A percentile compares a stretch with the other conserved stretches of the same genome.
These are phyloP conservation scores for Microdochium paspali DNA, from an alignment of 2,329 filamentous ascomycete genomes.

Conservation along the genomic window DNA sequence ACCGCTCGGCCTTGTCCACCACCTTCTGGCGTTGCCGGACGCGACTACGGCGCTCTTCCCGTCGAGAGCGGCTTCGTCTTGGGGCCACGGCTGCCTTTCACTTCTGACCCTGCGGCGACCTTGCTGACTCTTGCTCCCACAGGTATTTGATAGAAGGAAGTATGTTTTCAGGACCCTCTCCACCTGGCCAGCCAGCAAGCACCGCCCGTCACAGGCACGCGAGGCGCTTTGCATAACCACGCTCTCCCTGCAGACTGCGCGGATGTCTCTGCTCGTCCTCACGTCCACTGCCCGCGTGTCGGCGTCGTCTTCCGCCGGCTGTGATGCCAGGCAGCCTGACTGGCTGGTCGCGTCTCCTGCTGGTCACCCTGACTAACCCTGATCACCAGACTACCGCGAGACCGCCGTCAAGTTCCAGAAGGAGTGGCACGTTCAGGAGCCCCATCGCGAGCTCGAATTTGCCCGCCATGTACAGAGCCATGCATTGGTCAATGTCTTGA, in stretches of 20 bases:
- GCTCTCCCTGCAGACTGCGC: background rate
- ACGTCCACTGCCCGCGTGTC: background rate
- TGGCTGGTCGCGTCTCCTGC: slow-evolving; percentile 4
- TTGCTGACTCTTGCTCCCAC: slow-evolving; percentile 6
- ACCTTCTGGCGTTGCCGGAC: background rate
- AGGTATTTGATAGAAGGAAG: slow-evolving; percentile 55
- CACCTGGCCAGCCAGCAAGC: background rate
- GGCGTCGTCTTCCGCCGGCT: too few relatives aligned
- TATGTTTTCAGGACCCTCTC: slow-evolving; percentile 29
- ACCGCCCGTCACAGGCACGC: slow-evolving; percentile 1
- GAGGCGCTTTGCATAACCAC: slow-evolving; percentile 2
- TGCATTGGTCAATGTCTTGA: slow-evolving; percentile 52
- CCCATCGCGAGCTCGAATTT: slow-evolving; percentile 53
- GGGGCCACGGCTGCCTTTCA: background rate
- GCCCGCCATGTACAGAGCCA: slow-evolving; percentile 56
- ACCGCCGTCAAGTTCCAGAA: slow-evolving; percentile 60
- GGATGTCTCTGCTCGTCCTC: background rate
- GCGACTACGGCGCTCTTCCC: background rate
- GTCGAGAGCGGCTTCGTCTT: too few relatives aligned
- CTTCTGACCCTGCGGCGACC: slow-evolving; percentile 2
- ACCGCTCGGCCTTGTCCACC: slow-evolving; percentile 7
- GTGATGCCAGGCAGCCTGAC: background rate
- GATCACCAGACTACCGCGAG: slow-evolving; percentile 52
- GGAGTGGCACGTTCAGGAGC: slow-evolving; percentile 55
- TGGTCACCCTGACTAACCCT: slow-evolving; percentile 23